Conservation (phyloP, 371 early-diverging fungal genomes). For the Rhizopus sp. region DNA sequence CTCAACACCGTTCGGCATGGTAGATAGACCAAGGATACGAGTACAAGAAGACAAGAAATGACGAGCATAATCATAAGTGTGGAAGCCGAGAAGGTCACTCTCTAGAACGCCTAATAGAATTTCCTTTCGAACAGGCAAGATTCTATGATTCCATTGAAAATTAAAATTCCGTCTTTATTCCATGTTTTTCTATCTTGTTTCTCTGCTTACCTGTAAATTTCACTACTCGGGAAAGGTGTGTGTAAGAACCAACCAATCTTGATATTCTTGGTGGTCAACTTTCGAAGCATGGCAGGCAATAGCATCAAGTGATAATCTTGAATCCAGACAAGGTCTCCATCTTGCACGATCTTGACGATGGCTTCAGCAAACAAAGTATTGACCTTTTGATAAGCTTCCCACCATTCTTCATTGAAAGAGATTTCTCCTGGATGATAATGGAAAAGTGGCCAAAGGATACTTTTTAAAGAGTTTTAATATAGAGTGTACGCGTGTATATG, state of each 20-base stretch:
- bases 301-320: conserved; percentile 99
- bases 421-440: conserved; percentile 98
- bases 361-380: conserved; percentile 91
- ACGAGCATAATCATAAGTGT: conserved; percentile 98
- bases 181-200: conserved; percentile 26
- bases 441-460: conserved; percentile 95
- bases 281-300: conserved; percentile 83
- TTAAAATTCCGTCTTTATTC: conserved; percentile 1
- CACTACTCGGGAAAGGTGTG: conserved; percentile 97
- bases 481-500: neutral
- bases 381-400: conserved; percentile 94
- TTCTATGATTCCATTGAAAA: conserved; percentile 32
- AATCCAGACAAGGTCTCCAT: conserved; percentile 97
- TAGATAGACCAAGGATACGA: conserved; percentile 88
- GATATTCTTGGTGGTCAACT: conserved; percentile 69
- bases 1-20: conserved; percentile 93
- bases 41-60: conserved; percentile 98
- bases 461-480: neutral
- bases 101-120: conserved; percentile 94
- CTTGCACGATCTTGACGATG: conserved; percentile 74
- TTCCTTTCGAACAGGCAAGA: conserved; percentile 77
- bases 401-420: conserved; percentile 87
- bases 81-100: conserved; percentile 91
- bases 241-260: conserved; percentile 99
- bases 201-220: conserved; percentile 84